Percentiles rank a stretch among this genome's conserved stretches.
These are phyloP conservation scores for Fusarium bulbicola DNA, from an alignment of 2,329 filamentous ascomycete genomes.

Conservation along the genomic window DNA sequence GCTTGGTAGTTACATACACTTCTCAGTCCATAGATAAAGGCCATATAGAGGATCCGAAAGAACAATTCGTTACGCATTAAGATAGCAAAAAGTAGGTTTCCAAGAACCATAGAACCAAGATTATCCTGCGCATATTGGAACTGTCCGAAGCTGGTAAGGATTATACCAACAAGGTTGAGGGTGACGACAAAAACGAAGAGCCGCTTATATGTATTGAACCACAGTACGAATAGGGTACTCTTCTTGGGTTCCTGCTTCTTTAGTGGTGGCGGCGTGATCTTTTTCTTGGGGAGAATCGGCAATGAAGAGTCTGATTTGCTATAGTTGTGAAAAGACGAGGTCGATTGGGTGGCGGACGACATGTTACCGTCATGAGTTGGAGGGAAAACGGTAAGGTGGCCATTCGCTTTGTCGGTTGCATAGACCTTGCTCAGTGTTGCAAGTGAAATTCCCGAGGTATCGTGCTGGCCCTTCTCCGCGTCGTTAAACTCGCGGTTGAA, in stretches of 20 bases:
- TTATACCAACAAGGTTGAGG: background rate
- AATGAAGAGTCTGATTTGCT: background rate
- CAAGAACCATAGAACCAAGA: background rate
- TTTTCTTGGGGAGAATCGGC: background rate
- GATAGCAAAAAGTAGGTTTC: background rate
- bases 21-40: background rate
- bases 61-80: background rate
- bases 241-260: background rate
- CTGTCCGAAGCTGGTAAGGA: background rate
- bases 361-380: background rate
- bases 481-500: background rate
- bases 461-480: background rate
- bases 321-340: background rate
- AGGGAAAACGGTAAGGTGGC: background rate
- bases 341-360: background rate
- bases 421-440: background rate
- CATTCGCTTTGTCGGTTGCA: background rate
- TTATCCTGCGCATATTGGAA: background rate
- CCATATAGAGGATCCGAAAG: background rate
- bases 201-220: background rate
- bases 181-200: background rate
- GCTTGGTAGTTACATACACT: background rate
- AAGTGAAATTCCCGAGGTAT: background rate
- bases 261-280: background rate
- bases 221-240: fast-evolving